These are phyloP conservation scores for Podospora pseudoanserina DNA, from an alignment of 495 filamentous ascomycete species.

Conservation along the genomic window DNA sequence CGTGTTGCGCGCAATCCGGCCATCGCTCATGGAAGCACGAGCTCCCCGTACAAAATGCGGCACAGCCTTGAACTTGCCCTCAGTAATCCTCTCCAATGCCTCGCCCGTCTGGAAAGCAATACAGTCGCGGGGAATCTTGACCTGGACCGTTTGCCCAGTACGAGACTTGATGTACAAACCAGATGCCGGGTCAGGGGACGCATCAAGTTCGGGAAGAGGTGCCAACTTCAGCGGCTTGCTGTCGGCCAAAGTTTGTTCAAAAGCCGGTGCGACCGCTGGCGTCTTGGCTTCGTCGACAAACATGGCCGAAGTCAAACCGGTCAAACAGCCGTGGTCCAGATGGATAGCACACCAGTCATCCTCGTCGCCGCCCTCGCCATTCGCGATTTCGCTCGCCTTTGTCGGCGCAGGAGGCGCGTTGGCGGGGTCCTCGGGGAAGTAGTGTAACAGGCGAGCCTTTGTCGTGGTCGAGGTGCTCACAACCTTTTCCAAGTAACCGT, in stretches of 20 bases:
- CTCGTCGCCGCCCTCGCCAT: conserved; percentile 48
- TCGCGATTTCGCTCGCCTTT: conserved; percentile 24
- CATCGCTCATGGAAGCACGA: conserved; percentile 40
- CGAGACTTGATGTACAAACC: conserved; percentile 92
- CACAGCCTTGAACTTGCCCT: conserved; percentile 85
- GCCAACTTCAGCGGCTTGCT: conserved; percentile 32
- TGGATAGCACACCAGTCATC: conserved; percentile 98
- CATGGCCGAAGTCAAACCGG: conserved; percentile 91
- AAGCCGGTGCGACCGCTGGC: conserved; percentile 32
- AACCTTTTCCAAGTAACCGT: conserved; percentile 77
- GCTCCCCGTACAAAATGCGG: conserved; percentile 91
- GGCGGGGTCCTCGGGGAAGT: conserved; percentile 64
- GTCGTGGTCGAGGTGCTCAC: conserved; percentile 82
- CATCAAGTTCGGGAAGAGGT: conserved; percentile 63
- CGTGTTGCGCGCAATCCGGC: conserved; percentile 78
- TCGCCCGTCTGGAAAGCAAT: conserved; percentile 97
- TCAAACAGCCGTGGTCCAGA: conserved; percentile 88
- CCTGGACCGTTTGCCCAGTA: conserved; percentile 70
- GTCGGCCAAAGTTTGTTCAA: conserved; percentile 20
- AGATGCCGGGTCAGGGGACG: conserved; percentile 74
- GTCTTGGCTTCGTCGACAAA: conserved; percentile 76
- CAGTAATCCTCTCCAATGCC: conserved; percentile 82
- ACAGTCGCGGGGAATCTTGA: conserved; percentile 84
- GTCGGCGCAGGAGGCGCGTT: conserved; percentile 14
- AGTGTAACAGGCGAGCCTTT: conserved; percentile 90